Base-by-base conservation (phyloP, 192 early-diverging fungal species). In the Spinellus fusiger region DNA sequence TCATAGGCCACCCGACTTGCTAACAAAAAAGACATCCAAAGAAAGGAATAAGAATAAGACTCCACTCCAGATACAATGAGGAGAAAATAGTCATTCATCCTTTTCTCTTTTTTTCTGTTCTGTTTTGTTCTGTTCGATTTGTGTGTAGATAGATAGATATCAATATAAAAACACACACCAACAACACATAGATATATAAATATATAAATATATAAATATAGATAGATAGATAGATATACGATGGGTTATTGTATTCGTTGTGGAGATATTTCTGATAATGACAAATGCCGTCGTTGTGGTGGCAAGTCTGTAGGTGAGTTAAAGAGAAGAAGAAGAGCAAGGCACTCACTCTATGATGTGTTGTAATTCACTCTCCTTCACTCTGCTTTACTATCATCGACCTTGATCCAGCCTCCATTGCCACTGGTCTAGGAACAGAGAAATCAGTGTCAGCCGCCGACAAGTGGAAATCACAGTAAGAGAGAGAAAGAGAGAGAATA, bases 201-300 rank as follows among this genome's bases (percentile, higher is more conserved):
- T 37, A 37, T 13, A 37, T 37, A 37, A 37, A 9, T 23, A 10
- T 51, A 37, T 26, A 20, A 54, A 54, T n/a, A n/a, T n/a, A n/a
- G n/a, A n/a, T n/a, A n/a, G n/a, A n/a, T n/a, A n/a, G n/a, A n/a
- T 44, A 29, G 4, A 29, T 47, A 29, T 29, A 71, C 25, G n/a
- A 80, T 80, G 78, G 78, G 78, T 27, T 80, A 72, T 56, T 80
- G 78, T 54, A 73, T 71, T 70, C 78, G 78, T 22, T 80, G 78
- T 51, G 78, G 78, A 47, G 74, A 80, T 40, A 73, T 80, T 44
- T 56, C 71, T 27, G 53, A 68, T 35, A 62, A 58, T 13, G 70
- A 69, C 49, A 80, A 73, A 57, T 80, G 78, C 54, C 47, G 73
- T 28, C 71, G 73, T 51, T 80, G 78, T 51, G 74, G 78, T n/a